Percentiles rank a stretch among this genome's conserved stretches.
Evolutionary conservation across 2,329 filamentous ascomycete species (phyloP).

Genomic region (Torrubiellomyces zombiae): DNA sequence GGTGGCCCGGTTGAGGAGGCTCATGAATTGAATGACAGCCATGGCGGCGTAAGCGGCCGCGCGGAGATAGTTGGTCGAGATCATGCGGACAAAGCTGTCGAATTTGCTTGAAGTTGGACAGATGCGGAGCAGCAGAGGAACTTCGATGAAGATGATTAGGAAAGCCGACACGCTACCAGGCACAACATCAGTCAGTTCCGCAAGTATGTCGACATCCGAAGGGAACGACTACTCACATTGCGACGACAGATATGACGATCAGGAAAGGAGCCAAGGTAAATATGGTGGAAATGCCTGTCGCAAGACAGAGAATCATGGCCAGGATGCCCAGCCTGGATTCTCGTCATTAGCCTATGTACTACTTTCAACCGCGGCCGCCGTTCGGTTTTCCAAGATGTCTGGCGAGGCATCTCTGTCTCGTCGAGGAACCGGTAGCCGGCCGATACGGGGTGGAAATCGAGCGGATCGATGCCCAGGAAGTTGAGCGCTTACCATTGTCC

Average conservation of each 20-base stretch:
- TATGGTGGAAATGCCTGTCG: constrained; percentile 51
- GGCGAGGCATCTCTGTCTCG: too few species aligned
- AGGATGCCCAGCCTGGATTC: constrained; percentile 46
- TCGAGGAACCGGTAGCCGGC: neutral
- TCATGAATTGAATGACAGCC: constrained; percentile 72
- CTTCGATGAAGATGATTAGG: constrained; percentile 70
- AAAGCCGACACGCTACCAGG: constrained; percentile 46
- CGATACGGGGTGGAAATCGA: neutral
- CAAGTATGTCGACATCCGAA: neutral
- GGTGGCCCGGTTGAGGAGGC: constrained; percentile 44
- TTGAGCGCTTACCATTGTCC: constrained; percentile 49
- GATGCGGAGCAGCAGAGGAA: constrained; percentile 89
- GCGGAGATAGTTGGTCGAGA: constrained; percentile 95
- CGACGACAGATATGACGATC: constrained; percentile 35
- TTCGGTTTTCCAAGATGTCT: too few species aligned
- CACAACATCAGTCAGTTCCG: neutral
- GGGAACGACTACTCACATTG: constrained; percentile 27
- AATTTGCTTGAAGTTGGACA: constrained; percentile 88
- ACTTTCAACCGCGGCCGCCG: too few species aligned
- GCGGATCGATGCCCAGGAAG: neutral
- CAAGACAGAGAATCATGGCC: constrained; percentile 55
- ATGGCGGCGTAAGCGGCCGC: constrained; percentile 72
- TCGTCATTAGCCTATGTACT: constrained; percentile 1
- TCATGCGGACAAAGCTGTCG: constrained; percentile 74
- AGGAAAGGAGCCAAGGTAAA: constrained; percentile 34